phyloP scores from a whole-genome alignment of 768 basidiomycete species.

The Suillus weaverae region DNA sequence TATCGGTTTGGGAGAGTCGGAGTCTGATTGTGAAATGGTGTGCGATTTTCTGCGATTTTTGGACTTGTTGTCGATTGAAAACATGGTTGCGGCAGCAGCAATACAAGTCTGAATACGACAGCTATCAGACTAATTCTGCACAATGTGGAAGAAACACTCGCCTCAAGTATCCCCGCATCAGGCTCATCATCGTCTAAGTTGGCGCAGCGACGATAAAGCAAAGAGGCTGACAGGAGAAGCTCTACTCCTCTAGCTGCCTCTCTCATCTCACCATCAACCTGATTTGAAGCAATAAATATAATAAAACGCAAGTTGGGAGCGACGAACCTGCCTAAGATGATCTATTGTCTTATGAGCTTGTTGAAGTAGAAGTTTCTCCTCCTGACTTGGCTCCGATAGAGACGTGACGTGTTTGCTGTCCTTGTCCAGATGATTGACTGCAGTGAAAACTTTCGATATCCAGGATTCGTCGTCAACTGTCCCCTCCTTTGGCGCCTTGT shows the following conservation, averaged over 20 bases:
- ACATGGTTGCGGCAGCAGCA: conserved; percentile 58
- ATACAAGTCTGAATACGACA: conserved; percentile 51
- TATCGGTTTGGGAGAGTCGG: conserved; percentile 57
- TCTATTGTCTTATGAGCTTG: conserved; percentile 44
- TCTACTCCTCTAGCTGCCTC: conserved; percentile 60
- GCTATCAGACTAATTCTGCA: not conserved
- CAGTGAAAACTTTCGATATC: conserved; percentile 64
- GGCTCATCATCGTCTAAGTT: conserved; percentile 50
- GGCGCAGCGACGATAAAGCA: conserved; percentile 73
- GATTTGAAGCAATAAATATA: not conserved
- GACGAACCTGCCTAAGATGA: conserved; percentile 46
- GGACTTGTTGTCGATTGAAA: conserved; percentile 36
- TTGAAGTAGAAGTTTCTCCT: conserved; percentile 46
- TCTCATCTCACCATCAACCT: conserved; percentile 18
- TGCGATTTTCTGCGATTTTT: conserved; percentile 44
- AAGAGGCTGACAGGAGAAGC: conserved; percentile 65
- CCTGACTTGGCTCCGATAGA: conserved; percentile 54
- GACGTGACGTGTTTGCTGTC: conserved; percentile 67
- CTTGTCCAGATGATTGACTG: conserved; percentile 55
- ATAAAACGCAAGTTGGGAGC: not conserved
- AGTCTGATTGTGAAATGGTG: conserved; percentile 26
- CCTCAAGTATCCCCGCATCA: conserved; percentile 62
- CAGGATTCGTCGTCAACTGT: conserved; percentile 78
- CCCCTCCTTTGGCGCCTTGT: conserved; percentile 53
- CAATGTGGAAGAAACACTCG: conserved; percentile 26